Conservation (phyloP, 1,284 basidiomycete genomes). For the Malassezia caprae region DNA sequence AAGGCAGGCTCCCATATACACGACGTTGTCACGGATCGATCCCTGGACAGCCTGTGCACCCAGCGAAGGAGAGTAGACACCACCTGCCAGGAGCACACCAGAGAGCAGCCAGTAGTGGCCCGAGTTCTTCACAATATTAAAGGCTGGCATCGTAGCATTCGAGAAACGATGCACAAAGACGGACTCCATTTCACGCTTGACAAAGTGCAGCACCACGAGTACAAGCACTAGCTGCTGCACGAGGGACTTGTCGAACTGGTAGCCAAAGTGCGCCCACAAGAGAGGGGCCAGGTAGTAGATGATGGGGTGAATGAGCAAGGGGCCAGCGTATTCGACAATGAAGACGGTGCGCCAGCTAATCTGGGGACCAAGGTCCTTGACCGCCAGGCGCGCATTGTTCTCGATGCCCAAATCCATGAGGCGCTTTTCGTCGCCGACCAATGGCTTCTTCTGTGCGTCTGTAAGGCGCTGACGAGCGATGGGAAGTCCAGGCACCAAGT, state of each 20-base stretch:
- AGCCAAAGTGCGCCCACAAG: constrained; percentile 55
- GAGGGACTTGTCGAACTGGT: constrained; percentile 59
- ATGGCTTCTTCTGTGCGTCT: constrained; percentile 30
- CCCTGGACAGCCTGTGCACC: constrained; percentile 63
- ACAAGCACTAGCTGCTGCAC: constrained; percentile 72
- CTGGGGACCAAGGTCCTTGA: constrained; percentile 46
- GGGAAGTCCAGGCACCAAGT: constrained; percentile 21
- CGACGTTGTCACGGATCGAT: constrained; percentile 60
- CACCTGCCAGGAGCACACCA: constrained; percentile 51
- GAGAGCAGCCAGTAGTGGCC: constrained; percentile 58
- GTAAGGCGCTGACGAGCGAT: constrained; percentile 38
- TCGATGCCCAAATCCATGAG: constrained; percentile 23
- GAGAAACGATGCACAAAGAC: constrained; percentile 77
- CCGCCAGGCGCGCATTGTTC: constrained; percentile 26
- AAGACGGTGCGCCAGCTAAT: constrained; percentile 46
- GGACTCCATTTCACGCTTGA: constrained; percentile 88
- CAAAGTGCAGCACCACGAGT: constrained; percentile 74
- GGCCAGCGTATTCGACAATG: constrained; percentile 56
- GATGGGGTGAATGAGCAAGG: constrained; percentile 79
- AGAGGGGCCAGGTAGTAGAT: constrained; percentile 64
- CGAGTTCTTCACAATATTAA: constrained; percentile 74
- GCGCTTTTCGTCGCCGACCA: constrained; percentile 32
- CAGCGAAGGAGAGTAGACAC: constrained; percentile 49
- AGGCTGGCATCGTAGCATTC: constrained; percentile 80
- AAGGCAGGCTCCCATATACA: constrained; percentile 61